Evolutionary conservation across 2,329 filamentous ascomycete genomes (phyloP).

Genomic region (Colletotrichum sp.): DNA sequence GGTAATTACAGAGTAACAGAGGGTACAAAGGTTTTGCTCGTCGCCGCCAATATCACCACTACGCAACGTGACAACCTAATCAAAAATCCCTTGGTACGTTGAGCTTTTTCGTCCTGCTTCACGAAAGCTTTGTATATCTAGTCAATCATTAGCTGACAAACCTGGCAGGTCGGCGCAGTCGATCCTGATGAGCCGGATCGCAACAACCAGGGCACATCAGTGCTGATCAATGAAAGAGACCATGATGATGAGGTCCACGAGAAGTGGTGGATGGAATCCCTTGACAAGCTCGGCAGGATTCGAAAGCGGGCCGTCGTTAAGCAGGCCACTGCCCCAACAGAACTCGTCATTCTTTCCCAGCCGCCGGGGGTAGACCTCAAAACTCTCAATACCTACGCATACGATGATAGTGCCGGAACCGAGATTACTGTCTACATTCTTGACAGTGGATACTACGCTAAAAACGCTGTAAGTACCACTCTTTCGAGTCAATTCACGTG

Average conservation of each 20-base stretch:
- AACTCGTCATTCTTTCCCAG: not conserved
- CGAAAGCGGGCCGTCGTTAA: not conserved
- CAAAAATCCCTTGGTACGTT: not conserved
- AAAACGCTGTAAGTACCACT: not conserved
- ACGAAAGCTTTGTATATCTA: too few species aligned
- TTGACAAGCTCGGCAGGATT: not conserved
- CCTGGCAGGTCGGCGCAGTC: not conserved
- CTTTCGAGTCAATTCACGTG: rapidly evolving
- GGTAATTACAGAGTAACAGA: not conserved
- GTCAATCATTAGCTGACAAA: too few species aligned
- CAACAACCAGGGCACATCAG: not conserved
- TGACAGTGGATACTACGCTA: not conserved
- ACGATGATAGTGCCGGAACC: not conserved
- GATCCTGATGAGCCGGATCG: not conserved
- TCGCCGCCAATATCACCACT: not conserved
- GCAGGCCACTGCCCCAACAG: not conserved
- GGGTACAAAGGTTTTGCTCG: not conserved
- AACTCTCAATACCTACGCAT: not conserved
- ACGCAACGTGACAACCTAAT: not conserved
- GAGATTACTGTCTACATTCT: not conserved
- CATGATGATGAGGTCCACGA: not conserved
- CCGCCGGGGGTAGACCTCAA: not conserved
- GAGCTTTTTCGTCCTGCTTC: not conserved
- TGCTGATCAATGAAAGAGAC: not conserved
- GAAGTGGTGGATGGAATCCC: not conserved